phyloP scores from a whole-genome alignment of 1,139 yeast genomes.

The Taphrina deformans region DNA sequence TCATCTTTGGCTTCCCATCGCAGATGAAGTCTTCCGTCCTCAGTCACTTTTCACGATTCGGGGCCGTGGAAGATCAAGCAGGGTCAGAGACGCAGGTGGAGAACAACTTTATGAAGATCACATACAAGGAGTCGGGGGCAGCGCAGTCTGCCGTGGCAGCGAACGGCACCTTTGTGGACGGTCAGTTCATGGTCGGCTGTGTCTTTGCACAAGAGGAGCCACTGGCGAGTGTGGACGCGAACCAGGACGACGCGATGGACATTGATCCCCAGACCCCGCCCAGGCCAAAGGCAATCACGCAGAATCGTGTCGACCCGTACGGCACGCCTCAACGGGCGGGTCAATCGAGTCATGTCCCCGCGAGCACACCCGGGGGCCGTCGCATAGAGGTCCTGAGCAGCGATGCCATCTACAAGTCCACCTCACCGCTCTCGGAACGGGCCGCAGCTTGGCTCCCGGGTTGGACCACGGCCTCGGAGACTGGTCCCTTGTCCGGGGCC shows the following conservation, averaged over 20 bases:
- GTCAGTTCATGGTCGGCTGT: slow-evolving; percentile 68
- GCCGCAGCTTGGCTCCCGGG: slow-evolving; percentile 25
- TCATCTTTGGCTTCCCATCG: slow-evolving; percentile 89
- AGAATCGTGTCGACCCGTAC: neutral
- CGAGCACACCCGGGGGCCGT: slow-evolving; percentile 22
- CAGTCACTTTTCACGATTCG: slow-evolving; percentile 75
- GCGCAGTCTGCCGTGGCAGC: slow-evolving; percentile 84
- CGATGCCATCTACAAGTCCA: slow-evolving; percentile 30
- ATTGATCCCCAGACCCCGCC: slow-evolving; percentile 32
- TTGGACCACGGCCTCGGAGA: slow-evolving; percentile 4
- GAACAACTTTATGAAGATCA: slow-evolving; percentile 77
- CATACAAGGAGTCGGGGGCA: slow-evolving; percentile 71
- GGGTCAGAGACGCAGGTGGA: slow-evolving; percentile 42
- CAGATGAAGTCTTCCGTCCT: slow-evolving; percentile 65
- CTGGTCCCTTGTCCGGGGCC: neutral
- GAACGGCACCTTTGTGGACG: slow-evolving; percentile 71
- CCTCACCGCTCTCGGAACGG: slow-evolving; percentile 22
- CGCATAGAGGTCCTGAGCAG: slow-evolving; percentile 19
- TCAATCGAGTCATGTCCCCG: neutral
- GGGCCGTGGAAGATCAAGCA: slow-evolving; percentile 75
- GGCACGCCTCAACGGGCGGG: neutral
- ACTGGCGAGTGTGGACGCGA: neutral
- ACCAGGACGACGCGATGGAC: slow-evolving; percentile 31
- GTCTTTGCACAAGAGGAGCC: slow-evolving; percentile 44
- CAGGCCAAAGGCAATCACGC: neutral